Base-by-base conservation (phyloP, 2,329 filamentous ascomycete species). In the Fusarium devonianum region DNA sequence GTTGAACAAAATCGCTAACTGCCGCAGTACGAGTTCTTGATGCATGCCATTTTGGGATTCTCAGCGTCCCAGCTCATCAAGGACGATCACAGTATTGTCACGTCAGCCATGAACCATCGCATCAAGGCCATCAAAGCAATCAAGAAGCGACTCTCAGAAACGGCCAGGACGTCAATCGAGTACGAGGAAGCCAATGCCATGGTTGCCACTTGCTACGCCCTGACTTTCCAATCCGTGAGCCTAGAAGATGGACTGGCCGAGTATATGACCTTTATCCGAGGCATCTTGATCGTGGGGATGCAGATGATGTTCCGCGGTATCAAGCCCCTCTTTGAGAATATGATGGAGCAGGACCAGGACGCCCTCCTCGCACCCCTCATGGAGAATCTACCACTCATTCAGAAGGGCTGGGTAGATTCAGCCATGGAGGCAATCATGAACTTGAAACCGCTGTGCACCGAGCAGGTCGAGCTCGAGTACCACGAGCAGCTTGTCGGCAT, bases 21-120 rank as follows among this genome's bases (percentile, higher is more conserved):
- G 22, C 6, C 43, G 16, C 48, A 85, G 79, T 79, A 87, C 57
- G 82, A 86, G 46, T 87, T 84, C 50, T 75, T 88, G 8, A 88
- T 90, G 81, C 86, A 90, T 66, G 84, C 86, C 4, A 85, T 90
- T 39, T 77, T 88, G 1, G 85, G 85, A 10, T 78, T 88, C 51
- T 78, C 86, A 1, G 87, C 87, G 22, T 88, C 86, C 0, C 83
- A 89, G 56, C 76, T 89, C 4, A 77, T 80, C 59, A 70, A 71
- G 4, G 68, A 73, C 1, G 82, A 81, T 49, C 67, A 76, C 2
- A 76, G 75, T 50, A 77, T 88, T 13, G 69, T 78, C 11, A 73
- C 78, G 11, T 77, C 80, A 21, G 85, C 86, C 30, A 82, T 89
- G 71, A 74, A 74, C 25, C 86, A 89, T 67, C 83, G 86, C 14